A percentile compares a stretch with the other conserved stretches of the same genome.
phyloP scores from a whole-genome alignment of 1,284 basidiomycete species.

The Sanghuangporus baumii region DNA sequence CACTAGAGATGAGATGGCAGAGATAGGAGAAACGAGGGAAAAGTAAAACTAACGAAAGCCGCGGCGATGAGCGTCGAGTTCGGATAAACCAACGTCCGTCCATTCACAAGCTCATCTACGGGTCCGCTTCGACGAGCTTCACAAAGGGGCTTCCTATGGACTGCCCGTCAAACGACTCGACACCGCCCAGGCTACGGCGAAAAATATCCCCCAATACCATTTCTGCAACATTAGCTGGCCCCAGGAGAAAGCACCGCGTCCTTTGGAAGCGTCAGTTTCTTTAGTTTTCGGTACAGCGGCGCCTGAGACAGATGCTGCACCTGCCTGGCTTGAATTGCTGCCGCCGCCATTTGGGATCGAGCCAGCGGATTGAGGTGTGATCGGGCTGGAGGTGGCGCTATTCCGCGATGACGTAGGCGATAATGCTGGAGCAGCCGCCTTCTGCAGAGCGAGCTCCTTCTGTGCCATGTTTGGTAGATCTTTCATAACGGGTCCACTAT shows the following conservation, averaged over 20 bases:
- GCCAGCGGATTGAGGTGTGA: constrained; percentile 2
- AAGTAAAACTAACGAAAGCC: neutral
- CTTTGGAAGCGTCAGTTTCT: constrained; percentile 19
- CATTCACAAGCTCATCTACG: neutral
- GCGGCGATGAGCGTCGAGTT: neutral
- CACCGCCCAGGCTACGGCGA: constrained; percentile 68
- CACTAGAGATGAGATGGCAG: neutral
- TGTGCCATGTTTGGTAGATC: constrained; percentile 88
- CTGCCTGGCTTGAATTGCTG: constrained; percentile 8
- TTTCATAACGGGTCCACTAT: constrained; percentile 57
- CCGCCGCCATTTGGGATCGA: neutral
- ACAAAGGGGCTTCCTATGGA: neutral
- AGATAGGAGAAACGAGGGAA: neutral
- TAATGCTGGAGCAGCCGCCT: constrained; percentile 18
- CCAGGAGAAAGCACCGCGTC: constrained; percentile 49
- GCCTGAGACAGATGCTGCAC: constrained; percentile 18
- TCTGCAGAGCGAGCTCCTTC: constrained; percentile 52
- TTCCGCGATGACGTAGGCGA: constrained; percentile 22
- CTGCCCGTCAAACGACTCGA: constrained; percentile 52
- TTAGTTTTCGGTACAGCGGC: constrained; percentile 18
- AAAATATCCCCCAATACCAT: constrained; percentile 76
- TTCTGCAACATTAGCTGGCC: constrained; percentile 71
- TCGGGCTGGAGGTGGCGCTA: constrained; percentile 17
- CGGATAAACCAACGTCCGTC: neutral
- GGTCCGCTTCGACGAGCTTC: no score